Conservation (phyloP, 179 eudicot genomes). For the Gypsophila paniculata region DNA sequence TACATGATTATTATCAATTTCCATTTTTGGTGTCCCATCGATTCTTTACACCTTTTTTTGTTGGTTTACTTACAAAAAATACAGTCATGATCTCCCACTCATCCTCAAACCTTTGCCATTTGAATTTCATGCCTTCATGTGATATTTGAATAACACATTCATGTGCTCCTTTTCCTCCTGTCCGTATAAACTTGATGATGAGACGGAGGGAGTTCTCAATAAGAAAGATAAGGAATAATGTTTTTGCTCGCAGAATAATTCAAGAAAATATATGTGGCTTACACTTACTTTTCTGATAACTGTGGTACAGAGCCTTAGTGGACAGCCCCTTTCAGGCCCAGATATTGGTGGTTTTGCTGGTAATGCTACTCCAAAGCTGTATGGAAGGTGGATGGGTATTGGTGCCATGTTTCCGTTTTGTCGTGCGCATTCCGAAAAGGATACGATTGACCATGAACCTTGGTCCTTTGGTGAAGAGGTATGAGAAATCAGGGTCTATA, state of each 20-base stretch:
- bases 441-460: constrained; percentile 83
- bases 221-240: not conserved
- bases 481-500: constrained; percentile 10
- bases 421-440: constrained; percentile 84
- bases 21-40: not conserved
- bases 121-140: constrained; percentile 11
- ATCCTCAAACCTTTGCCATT: constrained; percentile 4
- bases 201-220: not conserved
- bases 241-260: not conserved
- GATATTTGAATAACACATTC: not conserved
- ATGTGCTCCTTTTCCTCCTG: constrained; percentile 2
- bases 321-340: constrained; percentile 97
- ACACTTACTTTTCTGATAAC: not conserved
- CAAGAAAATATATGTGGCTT: constrained; percentile 9
- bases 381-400: constrained; percentile 98
- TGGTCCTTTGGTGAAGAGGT: constrained; percentile 99
- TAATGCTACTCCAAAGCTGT: constrained; percentile 87
- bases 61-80: not conserved
- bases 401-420: constrained; percentile 94
- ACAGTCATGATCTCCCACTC: not conserved
- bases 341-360: constrained; percentile 99
- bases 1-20: not conserved
- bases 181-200: not conserved
- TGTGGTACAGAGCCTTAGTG: constrained; percentile 75
- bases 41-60: not conserved